These are phyloP conservation scores for Torulaspora globosa DNA, from an alignment of 1,139 yeast species.

Conservation along the genomic window DNA sequence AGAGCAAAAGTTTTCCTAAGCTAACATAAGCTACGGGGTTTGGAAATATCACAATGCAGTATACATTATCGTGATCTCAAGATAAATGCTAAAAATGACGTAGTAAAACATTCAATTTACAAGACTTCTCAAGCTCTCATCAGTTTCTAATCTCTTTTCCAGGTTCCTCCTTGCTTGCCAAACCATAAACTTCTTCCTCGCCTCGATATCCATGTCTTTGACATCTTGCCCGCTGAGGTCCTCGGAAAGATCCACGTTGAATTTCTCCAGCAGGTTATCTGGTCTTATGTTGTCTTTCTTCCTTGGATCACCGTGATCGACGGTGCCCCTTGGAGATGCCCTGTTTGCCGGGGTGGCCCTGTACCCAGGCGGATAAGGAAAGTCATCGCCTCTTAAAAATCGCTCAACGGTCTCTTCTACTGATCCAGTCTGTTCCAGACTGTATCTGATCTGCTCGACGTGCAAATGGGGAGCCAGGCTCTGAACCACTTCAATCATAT, in stretches of 20 bases:
- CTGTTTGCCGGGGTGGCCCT: conserved; percentile 9
- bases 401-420: conserved; percentile 77
- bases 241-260: conserved; percentile 26
- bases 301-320: conserved; percentile 27
- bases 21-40: background rate
- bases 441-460: conserved; percentile 64
- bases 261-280: conserved; percentile 32
- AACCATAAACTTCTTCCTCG: conserved; percentile 32
- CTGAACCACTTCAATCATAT: conserved; percentile 83
- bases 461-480: conserved; percentile 74
- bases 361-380: conserved; percentile 63
- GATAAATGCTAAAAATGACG: background rate
- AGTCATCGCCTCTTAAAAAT: conserved; percentile 56
- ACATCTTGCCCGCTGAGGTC: conserved; percentile 21
- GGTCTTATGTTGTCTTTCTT: conserved; percentile 32
- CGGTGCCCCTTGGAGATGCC: conserved; percentile 15
- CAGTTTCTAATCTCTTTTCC: conserved; percentile 26
- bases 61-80: background rate
- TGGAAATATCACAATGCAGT: background rate
- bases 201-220: conserved; percentile 28
- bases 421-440: conserved; percentile 64
- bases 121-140: conserved; percentile 13
- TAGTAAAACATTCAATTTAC: conserved; percentile 3
- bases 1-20: background rate
- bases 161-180: conserved; percentile 35